A percentile compares a stretch with the other conserved stretches of the same genome.
Evolutionary conservation across 129 eudicot species (phyloP).

Genomic region (Helianthus annuus): HanXRQr2.0-SUNRISE NC_035433.2:149272621-149273120

Average conservation of each 20-base stretch:
- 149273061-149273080: slow-evolving; percentile 92
- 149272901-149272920: slow-evolving; percentile 9
- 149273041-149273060: not conserved
- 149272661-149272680: slow-evolving; percentile 28
- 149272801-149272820: slow-evolving; percentile 56
- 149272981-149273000: slow-evolving; percentile 24
- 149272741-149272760: not conserved
- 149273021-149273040: slow-evolving; percentile 5
- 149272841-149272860: slow-evolving; percentile 76
- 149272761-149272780: slow-evolving; percentile 39
- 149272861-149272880: slow-evolving; percentile 56
- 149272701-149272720: slow-evolving; percentile 4
- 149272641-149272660: slow-evolving; percentile 33
- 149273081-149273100: slow-evolving; percentile 94
- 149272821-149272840: slow-evolving; percentile 86
- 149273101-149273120: slow-evolving; percentile 96
- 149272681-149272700: slow-evolving; percentile 31
- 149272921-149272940: slow-evolving; percentile 28
- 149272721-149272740: not conserved
- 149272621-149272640: slow-evolving; percentile 9
- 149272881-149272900: slow-evolving; percentile 16
- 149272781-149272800: slow-evolving; percentile 38
- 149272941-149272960: slow-evolving; percentile 75
- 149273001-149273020: slow-evolving; percentile 11
- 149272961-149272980: slow-evolving; percentile 88